A percentile compares a stretch with the other conserved stretches of the same genome.
phyloP scores from a whole-genome alignment of 495 filamentous ascomycete species.

The Evernia prunastri region DNA sequence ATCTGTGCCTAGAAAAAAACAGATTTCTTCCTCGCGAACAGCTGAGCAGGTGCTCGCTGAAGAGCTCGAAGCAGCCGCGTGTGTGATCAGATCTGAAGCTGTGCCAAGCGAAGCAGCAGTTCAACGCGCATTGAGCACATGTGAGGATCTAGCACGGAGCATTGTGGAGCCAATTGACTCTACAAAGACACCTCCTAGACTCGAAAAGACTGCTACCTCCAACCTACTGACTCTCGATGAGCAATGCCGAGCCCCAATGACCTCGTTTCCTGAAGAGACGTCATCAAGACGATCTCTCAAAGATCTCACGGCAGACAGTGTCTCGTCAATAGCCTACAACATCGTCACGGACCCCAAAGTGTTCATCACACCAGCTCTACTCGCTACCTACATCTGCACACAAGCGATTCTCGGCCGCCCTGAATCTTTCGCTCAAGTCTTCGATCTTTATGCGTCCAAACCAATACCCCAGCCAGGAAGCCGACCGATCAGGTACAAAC shows the following conservation, averaged over 20 bases:
- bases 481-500: conserved; percentile 51
- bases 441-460: conserved; percentile 80
- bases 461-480: conserved; percentile 58
- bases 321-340: conserved; percentile 52
- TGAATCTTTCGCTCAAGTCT: conserved; percentile 66
- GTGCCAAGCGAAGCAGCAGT: conserved; percentile 39
- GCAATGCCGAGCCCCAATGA: conserved; percentile 16
- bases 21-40: background rate
- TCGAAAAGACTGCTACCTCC: conserved; percentile 40
- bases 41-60: conserved; percentile 2
- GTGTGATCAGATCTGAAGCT: conserved; percentile 27
- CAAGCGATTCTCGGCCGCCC: conserved; percentile 65
- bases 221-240: conserved; percentile 49
- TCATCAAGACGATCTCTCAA: conserved; percentile 23
- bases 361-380: conserved; percentile 68
- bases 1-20: background rate
- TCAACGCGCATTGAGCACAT: conserved; percentile 39
- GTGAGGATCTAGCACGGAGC: conserved; percentile 37
- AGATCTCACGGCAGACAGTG: conserved; percentile 34
- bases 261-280: conserved; percentile 9
- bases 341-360: conserved; percentile 69
- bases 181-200: conserved; percentile 18
- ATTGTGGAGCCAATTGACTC: conserved; percentile 34
- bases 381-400: conserved; percentile 63
- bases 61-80: conserved; percentile 18